Base-by-base conservation (phyloP, 805 yeast genomes). In the Peterozyma toletana region DNA sequence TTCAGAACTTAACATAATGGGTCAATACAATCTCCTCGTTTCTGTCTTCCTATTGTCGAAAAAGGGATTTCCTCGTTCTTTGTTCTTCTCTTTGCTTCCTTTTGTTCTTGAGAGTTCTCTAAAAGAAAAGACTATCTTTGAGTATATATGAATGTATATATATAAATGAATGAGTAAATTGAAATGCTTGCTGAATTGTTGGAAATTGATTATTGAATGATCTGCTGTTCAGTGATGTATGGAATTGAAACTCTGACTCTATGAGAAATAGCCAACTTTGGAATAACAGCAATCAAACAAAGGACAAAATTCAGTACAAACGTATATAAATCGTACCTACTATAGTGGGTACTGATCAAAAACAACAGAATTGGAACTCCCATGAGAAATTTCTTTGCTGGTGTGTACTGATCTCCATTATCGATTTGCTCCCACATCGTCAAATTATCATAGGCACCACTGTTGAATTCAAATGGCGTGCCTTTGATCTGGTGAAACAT, bases 401-500 rank as follows among this genome's bases (percentile, higher is more conserved):
- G 99, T 0, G 99, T 93, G 62, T 90, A 91, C 63, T 89, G 95
- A 58, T 89, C 97, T 47, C 98, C 99, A 56, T 90, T 63, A 50
- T 64, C 69, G 47, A 84, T 83, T 64, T 91, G 99, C 64, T 91
- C 99, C 99, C 99, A 91, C 97, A 91, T 88, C 17, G 96, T 93
- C 52, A 91, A 72, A 57, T 87, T 83, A 60, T 91, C 99, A 64
- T 85, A 93, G 0, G 97, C 98, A 37, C 99, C 99, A 35, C 86
- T 83, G 59, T 90, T 93, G 68, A 91, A 90, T 55, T 93, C 99
- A 59, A 91, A 93, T 0, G 99, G 99, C 2, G 96, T 89, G 34
- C 99, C 99, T 57, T 91, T 93, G 38, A 93, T 87, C 60, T 86
- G 83, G 63, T 91, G 99, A 61, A 91, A 93, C 98, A 91, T 93